A percentile compares a stretch with the other conserved stretches of the same genome.
phyloP scores from a whole-genome alignment of 1,284 basidiomycete species.

The Dichomitus squalens region DNA sequence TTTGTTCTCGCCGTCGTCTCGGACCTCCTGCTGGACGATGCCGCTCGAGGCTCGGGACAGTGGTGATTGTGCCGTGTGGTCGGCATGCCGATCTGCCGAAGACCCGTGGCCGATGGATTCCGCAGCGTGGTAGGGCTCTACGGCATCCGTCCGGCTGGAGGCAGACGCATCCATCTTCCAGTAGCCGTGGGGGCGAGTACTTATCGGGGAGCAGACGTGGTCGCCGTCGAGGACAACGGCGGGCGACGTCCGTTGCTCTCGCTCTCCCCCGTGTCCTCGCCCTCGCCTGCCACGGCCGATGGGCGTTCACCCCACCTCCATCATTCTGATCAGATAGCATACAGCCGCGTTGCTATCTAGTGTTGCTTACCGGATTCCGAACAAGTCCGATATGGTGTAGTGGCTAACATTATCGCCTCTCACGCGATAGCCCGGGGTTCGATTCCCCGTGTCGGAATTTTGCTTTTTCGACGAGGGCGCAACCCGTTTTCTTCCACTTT shows the following conservation, averaged over 20 bases:
- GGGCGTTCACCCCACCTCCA: not conserved
- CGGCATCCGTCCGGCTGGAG: constrained; percentile 20
- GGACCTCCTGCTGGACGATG: constrained; percentile 7
- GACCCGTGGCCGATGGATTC: constrained; percentile 18
- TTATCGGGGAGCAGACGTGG: not conserved
- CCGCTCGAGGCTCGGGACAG: constrained; percentile 16
- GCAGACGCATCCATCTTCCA: constrained; percentile 16
- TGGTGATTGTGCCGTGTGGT: constrained; percentile 17
- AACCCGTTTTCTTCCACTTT: no score
- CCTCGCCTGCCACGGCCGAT: not conserved
- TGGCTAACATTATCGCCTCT: constrained; percentile 23
- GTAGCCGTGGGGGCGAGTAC: not conserved
- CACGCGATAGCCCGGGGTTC: constrained; percentile 15
- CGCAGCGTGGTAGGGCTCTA: constrained; percentile 16
- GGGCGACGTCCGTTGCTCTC: constrained; percentile 1
- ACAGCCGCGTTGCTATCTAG: no score
- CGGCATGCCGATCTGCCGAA: constrained; percentile 26
- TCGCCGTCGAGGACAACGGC: constrained; percentile 7
- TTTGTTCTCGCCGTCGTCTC: constrained; percentile 12
- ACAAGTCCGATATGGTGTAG: constrained; percentile 20
- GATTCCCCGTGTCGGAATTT: constrained; percentile 21
- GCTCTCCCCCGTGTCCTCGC: not conserved
- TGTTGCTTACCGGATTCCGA: no score
- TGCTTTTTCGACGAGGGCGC: no score
- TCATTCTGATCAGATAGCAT: no score